Evolutionary conservation across 345 rosid species (phyloP).

Genomic region (Gossypium bickii): DNA sequence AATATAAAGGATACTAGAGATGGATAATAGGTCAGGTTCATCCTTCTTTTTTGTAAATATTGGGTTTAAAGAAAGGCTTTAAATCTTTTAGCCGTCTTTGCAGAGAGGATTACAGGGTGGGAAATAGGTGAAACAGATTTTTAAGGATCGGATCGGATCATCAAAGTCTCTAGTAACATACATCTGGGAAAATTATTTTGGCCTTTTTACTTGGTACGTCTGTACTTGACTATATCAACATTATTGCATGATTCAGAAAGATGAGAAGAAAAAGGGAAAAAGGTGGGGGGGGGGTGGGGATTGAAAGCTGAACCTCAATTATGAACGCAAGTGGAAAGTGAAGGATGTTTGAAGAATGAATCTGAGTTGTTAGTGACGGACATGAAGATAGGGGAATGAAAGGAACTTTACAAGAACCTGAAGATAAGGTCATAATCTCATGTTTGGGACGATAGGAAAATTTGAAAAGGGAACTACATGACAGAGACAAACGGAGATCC

Average conservation of each 20-base stretch:
- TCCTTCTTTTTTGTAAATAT: constrained; percentile 16
- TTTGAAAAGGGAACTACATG: neutral
- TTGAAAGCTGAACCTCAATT: neutral
- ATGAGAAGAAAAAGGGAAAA: neutral
- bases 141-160: neutral
- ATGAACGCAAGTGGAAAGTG: neutral
- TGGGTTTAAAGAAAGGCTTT: neutral
- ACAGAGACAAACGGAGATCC: constrained; percentile 1
- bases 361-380: neutral
- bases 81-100: constrained; percentile 16
- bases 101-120: constrained; percentile 33
- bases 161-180: neutral
- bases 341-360: neutral
- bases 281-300: neutral
- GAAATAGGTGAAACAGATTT: neutral
- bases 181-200: neutral
- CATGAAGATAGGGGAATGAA: neutral
- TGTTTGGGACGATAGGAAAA: neutral
- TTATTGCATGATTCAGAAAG: neutral
- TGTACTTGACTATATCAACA: neutral
- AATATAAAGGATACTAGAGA: neutral
- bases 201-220: neutral
- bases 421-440: neutral
- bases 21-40: constrained; percentile 27
- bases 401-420: neutral